Percentiles rank a stretch among this genome's conserved stretches.
Conservation (phyloP, 306 rosid species). For the Potentilla sterilis region DNA sequence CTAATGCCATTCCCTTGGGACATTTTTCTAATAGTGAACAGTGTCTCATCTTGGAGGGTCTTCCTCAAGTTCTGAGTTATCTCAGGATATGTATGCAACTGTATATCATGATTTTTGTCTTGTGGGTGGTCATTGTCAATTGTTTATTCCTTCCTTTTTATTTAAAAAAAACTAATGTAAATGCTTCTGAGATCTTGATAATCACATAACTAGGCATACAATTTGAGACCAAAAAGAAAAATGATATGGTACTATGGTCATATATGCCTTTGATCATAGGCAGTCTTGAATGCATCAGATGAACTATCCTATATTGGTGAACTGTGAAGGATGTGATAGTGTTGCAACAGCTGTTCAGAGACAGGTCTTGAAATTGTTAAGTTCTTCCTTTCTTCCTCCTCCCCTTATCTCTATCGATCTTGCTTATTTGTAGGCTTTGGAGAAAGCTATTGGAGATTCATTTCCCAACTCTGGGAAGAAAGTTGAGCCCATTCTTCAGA, state of each 20-base stretch:
- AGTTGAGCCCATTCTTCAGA: conserved; percentile 74
- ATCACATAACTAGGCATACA: background rate
- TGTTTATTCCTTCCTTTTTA: background rate
- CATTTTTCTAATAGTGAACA: background rate
- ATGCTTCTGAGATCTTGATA: background rate
- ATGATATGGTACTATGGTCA: background rate
- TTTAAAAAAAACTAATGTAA: background rate
- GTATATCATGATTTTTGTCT: background rate
- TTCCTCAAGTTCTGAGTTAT: background rate
- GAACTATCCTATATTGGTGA: background rate
- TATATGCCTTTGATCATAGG: background rate
- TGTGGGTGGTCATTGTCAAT: background rate
- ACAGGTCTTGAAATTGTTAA: background rate
- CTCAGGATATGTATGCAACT: too few species aligned
- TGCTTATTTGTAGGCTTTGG: conserved; percentile 61
- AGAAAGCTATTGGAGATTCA: conserved; percentile 77
- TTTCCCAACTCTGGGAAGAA: conserved; percentile 60
- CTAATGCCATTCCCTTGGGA: background rate
- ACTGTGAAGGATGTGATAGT: background rate
- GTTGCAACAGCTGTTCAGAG: background rate
- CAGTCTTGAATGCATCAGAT: background rate
- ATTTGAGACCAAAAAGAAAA: background rate
- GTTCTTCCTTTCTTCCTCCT: background rate
- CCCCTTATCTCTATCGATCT: conserved; percentile 10
- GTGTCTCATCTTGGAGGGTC: background rate